phyloP scores from a whole-genome alignment of 352 stramenopile species.

The Albugo laibachii region DNA sequence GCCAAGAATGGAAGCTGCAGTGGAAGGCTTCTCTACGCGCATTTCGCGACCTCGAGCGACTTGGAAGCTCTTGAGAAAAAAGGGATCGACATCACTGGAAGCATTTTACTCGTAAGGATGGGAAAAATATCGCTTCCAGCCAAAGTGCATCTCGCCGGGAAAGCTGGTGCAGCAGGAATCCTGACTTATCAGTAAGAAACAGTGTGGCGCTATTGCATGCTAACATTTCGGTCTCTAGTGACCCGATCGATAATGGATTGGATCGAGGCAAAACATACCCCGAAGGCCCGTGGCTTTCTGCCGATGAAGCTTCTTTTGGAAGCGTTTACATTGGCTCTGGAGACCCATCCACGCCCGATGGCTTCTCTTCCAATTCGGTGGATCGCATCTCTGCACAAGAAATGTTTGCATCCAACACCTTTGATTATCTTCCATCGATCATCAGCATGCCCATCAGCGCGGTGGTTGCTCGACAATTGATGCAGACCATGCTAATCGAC shows the following conservation, averaged over 20 bases:
- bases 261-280: constrained; percentile 28
- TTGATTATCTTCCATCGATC: constrained; percentile 54
- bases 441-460: constrained; percentile 54
- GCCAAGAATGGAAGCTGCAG: constrained; percentile 43
- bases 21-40: constrained; percentile 44
- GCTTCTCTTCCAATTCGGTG: constrained; percentile 25
- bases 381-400: constrained; percentile 58
- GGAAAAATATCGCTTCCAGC: constrained; percentile 41
- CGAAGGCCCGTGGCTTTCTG: constrained; percentile 44
- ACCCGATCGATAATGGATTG: constrained; percentile 39
- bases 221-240: constrained; percentile 11
- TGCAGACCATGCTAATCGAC: constrained; percentile 8
- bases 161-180: constrained; percentile 31
- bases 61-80: constrained; percentile 23
- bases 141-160: constrained; percentile 45
- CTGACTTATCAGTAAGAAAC: constrained; percentile 46
- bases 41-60: constrained; percentile 47
- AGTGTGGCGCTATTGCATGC: too few relatives aligned
- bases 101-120: constrained; percentile 43
- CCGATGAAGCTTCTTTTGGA: constrained; percentile 29
- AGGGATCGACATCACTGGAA: constrained; percentile 25
- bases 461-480: constrained; percentile 23
- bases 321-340: constrained; percentile 75
- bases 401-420: constrained; percentile 72
- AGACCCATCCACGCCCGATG: constrained; percentile 54